A percentile compares a stretch with the other conserved stretches of the same genome.
These are phyloP conservation scores for Cutaneotrichosporon dermatis DNA, from an alignment of 1,284 basidiomycete species.

Conservation along the genomic window DNA sequence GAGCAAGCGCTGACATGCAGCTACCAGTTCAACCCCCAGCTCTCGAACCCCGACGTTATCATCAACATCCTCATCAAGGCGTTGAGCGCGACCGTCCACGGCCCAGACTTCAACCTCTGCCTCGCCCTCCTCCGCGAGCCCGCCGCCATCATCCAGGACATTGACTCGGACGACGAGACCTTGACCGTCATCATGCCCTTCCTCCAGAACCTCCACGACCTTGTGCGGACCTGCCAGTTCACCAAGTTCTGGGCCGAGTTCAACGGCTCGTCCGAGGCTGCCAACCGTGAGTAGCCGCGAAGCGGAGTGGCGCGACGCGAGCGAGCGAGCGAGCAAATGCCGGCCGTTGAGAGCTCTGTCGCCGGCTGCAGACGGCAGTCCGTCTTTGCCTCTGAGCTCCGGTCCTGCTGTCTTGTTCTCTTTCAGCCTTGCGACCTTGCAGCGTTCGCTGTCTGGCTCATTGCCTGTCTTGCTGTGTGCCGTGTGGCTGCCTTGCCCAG, in stretches of 20 bases:
- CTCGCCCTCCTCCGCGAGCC: constrained; percentile 62
- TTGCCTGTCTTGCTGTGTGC: too few species aligned
- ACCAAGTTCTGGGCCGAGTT: constrained; percentile 81
- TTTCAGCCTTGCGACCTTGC: too few species aligned
- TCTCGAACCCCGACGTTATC: constrained; percentile 88
- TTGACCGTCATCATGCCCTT: constrained; percentile 68
- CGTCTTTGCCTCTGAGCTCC: too few species aligned
- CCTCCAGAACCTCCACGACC: constrained; percentile 67
- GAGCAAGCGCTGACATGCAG: constrained; percentile 49
- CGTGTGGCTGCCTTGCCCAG: too few species aligned
- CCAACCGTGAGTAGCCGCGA: constrained; percentile 9
- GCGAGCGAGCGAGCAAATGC: too few species aligned
- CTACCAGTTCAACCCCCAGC: constrained; percentile 92
- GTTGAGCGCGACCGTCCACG: constrained; percentile 70
- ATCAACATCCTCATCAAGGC: constrained; percentile 93
- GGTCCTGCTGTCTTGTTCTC: too few species aligned
- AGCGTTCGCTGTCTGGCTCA: too few species aligned
- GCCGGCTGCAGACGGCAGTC: too few species aligned
- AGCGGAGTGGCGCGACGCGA: too few species aligned
- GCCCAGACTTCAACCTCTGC: constrained; percentile 82
- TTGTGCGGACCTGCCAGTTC: constrained; percentile 83
- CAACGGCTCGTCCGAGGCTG: constrained; percentile 53
- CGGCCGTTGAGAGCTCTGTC: too few species aligned
- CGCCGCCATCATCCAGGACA: constrained; percentile 49
- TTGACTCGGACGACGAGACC: constrained; percentile 65